These are phyloP conservation scores for Emergomyces africanus DNA, from an alignment of 2,329 filamentous ascomycete genomes.

Conservation along the genomic window DNA sequence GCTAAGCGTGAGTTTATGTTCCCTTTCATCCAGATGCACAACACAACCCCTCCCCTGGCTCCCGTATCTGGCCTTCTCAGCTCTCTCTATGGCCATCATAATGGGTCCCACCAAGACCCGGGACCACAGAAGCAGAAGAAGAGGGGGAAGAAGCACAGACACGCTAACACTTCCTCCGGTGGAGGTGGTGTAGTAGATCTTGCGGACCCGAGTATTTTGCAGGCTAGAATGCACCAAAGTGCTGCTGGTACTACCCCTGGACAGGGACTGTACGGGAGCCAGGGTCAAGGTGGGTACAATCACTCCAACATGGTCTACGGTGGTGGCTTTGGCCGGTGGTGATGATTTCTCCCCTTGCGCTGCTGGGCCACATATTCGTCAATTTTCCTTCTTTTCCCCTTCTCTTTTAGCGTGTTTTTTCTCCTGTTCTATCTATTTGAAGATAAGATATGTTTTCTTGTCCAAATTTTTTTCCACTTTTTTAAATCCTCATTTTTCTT, in stretches of 20 bases:
- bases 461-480: not conserved
- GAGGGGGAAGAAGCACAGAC: slow-evolving; percentile 99
- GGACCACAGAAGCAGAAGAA: slow-evolving; percentile 94
- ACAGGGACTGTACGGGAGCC: slow-evolving; percentile 81
- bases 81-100: slow-evolving; percentile 79
- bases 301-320: slow-evolving; percentile 66
- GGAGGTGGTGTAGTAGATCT: slow-evolving; percentile 97
- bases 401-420: slow-evolving; percentile 8
- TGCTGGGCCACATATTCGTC: slow-evolving; percentile 7
- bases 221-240: slow-evolving; percentile 89
- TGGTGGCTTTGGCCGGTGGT: slow-evolving; percentile 58
- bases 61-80: slow-evolving; percentile 81
- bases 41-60: slow-evolving; percentile 74
- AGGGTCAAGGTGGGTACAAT: slow-evolving; percentile 87
- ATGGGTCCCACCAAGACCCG: slow-evolving; percentile 80
- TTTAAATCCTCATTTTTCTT: not conserved
- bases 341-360: slow-evolving; percentile 20
- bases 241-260: slow-evolving; percentile 59
- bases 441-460: slow-evolving; percentile 1
- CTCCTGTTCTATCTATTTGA: not conserved
- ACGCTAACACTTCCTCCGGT: slow-evolving; percentile 99
- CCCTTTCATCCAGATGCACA: slow-evolving; percentile 84
- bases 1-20: slow-evolving; percentile 98
- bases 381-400: slow-evolving; percentile 10
- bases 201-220: slow-evolving; percentile 99